Evolutionary conservation across 1,139 yeast species (phyloP).

Genomic region (Kodamaea derodonti): DNA sequence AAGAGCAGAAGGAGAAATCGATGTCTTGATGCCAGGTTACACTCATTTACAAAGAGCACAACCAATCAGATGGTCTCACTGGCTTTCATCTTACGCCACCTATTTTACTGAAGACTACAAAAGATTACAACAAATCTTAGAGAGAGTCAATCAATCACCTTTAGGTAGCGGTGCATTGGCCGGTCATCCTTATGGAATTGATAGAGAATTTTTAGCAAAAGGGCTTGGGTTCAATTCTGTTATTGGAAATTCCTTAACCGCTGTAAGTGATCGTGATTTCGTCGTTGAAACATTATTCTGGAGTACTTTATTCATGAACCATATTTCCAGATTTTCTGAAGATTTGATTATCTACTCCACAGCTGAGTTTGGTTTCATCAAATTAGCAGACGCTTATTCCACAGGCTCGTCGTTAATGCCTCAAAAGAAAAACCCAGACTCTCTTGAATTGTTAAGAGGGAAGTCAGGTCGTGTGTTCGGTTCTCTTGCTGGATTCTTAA

Average conservation of each 20-base stretch:
- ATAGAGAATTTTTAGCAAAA: conserved; percentile 80
- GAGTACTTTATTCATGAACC: conserved; percentile 95
- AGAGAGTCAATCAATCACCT: conserved; percentile 83
- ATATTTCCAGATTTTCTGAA: conserved; percentile 88
- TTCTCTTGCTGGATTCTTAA: conserved; percentile 88
- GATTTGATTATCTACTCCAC: conserved; percentile 94
- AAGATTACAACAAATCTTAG: conserved; percentile 75
- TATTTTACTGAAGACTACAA: conserved; percentile 87
- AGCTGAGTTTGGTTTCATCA: conserved; percentile 92
- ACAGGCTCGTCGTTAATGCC: conserved; percentile 99
- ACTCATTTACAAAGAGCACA: conserved; percentile 98
- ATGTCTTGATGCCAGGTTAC: conserved; percentile 95
- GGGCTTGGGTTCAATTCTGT: conserved; percentile 77
- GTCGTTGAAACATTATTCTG: conserved; percentile 96
- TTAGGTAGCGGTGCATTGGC: conserved; percentile 97
- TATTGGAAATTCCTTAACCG: conserved; percentile 91
- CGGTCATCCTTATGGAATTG: conserved; percentile 98
- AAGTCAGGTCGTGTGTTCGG: conserved; percentile 98
- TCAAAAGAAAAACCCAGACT: conserved; percentile 97
- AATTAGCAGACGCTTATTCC: conserved; percentile 94
- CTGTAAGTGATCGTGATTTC: conserved; percentile 96
- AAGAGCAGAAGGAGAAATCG: conserved; percentile 84
- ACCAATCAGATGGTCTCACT: conserved; percentile 98
- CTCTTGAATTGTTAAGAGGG: conserved; percentile 90
- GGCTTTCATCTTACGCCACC: conserved; percentile 93